Conservation (phyloP, 164 flowering plant species). For the Annona squamosa region DNA sequence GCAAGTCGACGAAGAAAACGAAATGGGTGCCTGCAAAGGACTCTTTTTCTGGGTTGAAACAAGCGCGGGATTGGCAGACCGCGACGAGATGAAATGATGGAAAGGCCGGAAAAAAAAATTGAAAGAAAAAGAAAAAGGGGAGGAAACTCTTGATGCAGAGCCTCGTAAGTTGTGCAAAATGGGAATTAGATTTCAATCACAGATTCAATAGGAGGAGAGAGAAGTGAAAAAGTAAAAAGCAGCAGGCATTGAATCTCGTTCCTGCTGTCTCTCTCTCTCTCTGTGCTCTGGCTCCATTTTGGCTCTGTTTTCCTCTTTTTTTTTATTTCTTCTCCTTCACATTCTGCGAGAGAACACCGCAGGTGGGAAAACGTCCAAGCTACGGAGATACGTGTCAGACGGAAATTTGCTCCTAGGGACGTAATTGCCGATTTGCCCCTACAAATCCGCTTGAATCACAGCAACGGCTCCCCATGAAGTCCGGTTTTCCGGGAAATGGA, state of each 20-base stretch:
- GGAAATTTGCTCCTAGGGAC: neutral
- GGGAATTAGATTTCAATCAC: neutral
- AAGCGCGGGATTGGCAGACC: neutral
- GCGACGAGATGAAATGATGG: slow-evolving; percentile 5
- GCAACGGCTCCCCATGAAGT: neutral
- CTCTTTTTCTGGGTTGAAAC: neutral
- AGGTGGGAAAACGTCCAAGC: neutral
- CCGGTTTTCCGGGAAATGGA: slow-evolving; percentile 3
- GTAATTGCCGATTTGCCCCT: neutral
- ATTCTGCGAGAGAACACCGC: neutral
- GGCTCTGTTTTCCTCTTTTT: neutral
- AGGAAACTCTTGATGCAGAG: slow-evolving; percentile 13
- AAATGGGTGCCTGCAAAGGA: slow-evolving; percentile 1
- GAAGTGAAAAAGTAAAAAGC: neutral
- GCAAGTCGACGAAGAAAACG: slow-evolving; percentile 2
- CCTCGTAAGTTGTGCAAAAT: slow-evolving; percentile 5
- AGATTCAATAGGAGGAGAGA: neutral
- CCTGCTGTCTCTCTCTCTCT: neutral
- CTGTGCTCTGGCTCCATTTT: neutral
- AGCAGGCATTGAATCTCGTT: neutral
- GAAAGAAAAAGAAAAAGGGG: neutral
- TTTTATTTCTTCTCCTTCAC: neutral
- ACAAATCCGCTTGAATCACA: neutral
- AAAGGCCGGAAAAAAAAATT: neutral
- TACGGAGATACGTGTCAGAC: neutral